A percentile compares a stretch with the other conserved stretches of the same genome.
Conservation (phyloP, 345 rosid genomes). For the Lagerstroemia speciosa region DNA sequence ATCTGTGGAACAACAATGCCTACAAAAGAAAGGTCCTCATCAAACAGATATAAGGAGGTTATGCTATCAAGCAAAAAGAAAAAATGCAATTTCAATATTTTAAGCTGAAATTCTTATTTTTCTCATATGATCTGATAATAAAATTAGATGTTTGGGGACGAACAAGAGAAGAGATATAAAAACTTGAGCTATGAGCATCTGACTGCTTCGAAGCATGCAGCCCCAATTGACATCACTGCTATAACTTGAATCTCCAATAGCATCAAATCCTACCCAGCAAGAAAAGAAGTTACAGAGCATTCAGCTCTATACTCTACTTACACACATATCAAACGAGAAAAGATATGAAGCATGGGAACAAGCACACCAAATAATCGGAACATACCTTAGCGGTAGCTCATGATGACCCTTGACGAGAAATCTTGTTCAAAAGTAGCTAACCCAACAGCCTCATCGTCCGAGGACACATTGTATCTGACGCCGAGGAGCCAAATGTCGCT, state of each 20-base stretch:
- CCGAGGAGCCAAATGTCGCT: constrained; percentile 89
- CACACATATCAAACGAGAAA: neutral
- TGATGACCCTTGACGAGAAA: constrained; percentile 66
- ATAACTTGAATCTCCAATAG: constrained; percentile 51
- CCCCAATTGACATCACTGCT: constrained; percentile 89
- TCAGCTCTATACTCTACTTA: neutral
- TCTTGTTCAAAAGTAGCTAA: constrained; percentile 54
- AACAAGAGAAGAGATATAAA: neutral
- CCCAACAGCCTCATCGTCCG: constrained; percentile 32
- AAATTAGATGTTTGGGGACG: neutral
- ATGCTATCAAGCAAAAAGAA: neutral
- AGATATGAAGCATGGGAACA: neutral
- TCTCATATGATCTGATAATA: neutral
- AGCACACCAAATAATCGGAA: constrained; percentile 2
- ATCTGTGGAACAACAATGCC: constrained; percentile 77
- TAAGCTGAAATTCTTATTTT: neutral
- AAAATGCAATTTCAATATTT: neutral
- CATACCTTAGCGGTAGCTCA: constrained; percentile 88
- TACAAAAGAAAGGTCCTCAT: constrained; percentile 16
- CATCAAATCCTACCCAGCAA: constrained; percentile 57
- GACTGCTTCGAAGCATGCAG: constrained; percentile 97
- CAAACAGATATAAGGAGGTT: neutral
- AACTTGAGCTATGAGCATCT: constrained; percentile 96
- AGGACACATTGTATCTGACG: constrained; percentile 50
- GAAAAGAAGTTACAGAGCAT: neutral